Percentiles rank a stretch among this genome's conserved stretches.
These are phyloP conservation scores for Phytophthora fragariaefolia DNA, from an alignment of 352 stramenopile genomes.

Conservation along the genomic window DNA sequence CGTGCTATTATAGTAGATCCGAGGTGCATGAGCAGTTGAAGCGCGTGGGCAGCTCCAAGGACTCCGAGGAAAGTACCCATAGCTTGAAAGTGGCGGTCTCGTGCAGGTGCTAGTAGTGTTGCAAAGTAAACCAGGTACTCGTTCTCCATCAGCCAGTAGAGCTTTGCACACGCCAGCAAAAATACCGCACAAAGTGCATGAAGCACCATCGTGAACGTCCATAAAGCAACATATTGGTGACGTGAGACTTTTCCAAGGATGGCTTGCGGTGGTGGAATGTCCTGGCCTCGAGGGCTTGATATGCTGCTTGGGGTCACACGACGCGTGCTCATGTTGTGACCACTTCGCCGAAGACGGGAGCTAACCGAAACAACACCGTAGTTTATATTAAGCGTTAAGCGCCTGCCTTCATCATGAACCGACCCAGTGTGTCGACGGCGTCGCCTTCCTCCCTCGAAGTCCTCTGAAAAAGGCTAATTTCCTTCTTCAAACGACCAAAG, in stretches of 20 bases:
- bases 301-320: background rate
- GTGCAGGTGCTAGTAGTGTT: conserved; percentile 26
- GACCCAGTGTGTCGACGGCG: background rate
- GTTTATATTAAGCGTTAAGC: no score
- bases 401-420: no score
- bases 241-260: background rate
- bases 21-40: conserved; percentile 17
- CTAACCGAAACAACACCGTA: no score
- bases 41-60: conserved; percentile 16
- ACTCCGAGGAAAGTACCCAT: conserved; percentile 23
- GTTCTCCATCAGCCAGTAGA: conserved; percentile 44
- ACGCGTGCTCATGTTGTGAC: no score
- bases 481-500: background rate
- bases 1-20: conserved; percentile 10
- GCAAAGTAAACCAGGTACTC: conserved; percentile 50
- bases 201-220: conserved; percentile 20
- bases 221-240: conserved; percentile 13
- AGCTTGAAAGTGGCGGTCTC: conserved; percentile 24
- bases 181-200: conserved; percentile 29
- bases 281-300: conserved; percentile 4
- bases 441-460: background rate
- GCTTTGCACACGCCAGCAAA: conserved; percentile 19
- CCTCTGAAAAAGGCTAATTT: no score
- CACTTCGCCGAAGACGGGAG: no score
- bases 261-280: background rate